Evolutionary conservation across 2,329 filamentous ascomycete genomes (phyloP).

Genomic region (Aureobasidium sp.): DNA sequence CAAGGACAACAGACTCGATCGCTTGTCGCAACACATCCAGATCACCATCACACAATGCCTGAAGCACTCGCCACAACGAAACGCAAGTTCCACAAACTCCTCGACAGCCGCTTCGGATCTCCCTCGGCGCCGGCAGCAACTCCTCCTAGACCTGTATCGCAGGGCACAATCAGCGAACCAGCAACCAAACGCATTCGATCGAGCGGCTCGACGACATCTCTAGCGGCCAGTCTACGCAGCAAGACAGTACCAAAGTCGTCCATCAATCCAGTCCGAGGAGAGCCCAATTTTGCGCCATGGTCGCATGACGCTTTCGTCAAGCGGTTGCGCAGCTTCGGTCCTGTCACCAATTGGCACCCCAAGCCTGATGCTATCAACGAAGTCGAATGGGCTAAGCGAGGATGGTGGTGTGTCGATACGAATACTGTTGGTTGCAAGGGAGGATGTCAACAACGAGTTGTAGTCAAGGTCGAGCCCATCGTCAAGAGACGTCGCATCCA

Average conservation of each 20-base stretch:
- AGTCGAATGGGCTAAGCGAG: slow-evolving; percentile 87
- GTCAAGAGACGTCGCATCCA: slow-evolving; percentile 3
- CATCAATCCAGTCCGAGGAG: neutral
- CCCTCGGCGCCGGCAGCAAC: slow-evolving; percentile 33
- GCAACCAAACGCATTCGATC: slow-evolving; percentile 24
- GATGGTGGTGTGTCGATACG: slow-evolving; percentile 77
- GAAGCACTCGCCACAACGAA: slow-evolving; percentile 66
- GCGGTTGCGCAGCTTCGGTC: slow-evolving; percentile 78
- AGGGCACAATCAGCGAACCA: slow-evolving; percentile 17
- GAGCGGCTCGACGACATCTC: slow-evolving; percentile 20
- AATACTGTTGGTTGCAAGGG: slow-evolving; percentile 76
- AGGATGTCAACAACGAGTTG: slow-evolving; percentile 73
- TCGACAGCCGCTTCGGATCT: slow-evolving; percentile 50
- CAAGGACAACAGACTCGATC: neutral
- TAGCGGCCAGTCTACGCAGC: slow-evolving; percentile 12
- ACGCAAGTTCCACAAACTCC: slow-evolving; percentile 69
- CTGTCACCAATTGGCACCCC: slow-evolving; percentile 86
- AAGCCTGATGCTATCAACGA: slow-evolving; percentile 83
- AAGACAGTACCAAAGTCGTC: slow-evolving; percentile 8
- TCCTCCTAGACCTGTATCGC: slow-evolving; percentile 18
- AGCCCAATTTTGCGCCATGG: slow-evolving; percentile 73
- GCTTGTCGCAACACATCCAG: neutral
- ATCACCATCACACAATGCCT: slow-evolving; percentile 20
- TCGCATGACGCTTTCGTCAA: slow-evolving; percentile 75
- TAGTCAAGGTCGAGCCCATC: slow-evolving; percentile 52